A percentile compares a stretch with the other conserved stretches of the same genome.
Conservation (phyloP, 805 yeast genomes). For the Monosporozyma servazzii region DNA sequence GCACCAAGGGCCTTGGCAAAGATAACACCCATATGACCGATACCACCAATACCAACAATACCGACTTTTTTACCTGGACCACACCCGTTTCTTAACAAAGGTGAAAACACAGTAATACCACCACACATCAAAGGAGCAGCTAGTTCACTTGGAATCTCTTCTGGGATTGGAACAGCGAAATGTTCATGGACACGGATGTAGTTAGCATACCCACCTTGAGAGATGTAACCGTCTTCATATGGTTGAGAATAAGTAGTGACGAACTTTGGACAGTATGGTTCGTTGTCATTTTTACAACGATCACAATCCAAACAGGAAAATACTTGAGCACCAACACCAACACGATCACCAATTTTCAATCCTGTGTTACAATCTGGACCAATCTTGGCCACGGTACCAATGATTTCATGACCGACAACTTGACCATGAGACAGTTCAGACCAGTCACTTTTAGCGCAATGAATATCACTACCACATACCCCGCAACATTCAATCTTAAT, state of each 20-base stretch:
- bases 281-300: slow-evolving; percentile 47
- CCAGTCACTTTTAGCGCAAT: slow-evolving; percentile 20
- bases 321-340: slow-evolving; percentile 70
- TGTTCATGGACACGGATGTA: slow-evolving; percentile 56
- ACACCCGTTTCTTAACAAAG: slow-evolving; percentile 44
- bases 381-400: slow-evolving; percentile 49
- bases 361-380: slow-evolving; percentile 44
- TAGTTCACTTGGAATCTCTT: slow-evolving; percentile 37
- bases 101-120: slow-evolving; percentile 65
- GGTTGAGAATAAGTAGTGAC: slow-evolving; percentile 40
- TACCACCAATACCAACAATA: slow-evolving; percentile 48
- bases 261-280: slow-evolving; percentile 43
- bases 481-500: slow-evolving; percentile 55
- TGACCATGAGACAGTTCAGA: slow-evolving; percentile 21
- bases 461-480: slow-evolving; percentile 53
- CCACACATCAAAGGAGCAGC: slow-evolving; percentile 76
- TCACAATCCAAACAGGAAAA: slow-evolving; percentile 55
- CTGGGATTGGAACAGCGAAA: slow-evolving; percentile 58
- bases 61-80: slow-evolving; percentile 45
- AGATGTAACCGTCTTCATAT: slow-evolving; percentile 39
- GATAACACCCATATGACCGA: slow-evolving; percentile 47
- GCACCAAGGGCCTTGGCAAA: slow-evolving; percentile 55
- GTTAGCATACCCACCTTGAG: slow-evolving; percentile 65
- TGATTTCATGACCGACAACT: slow-evolving; percentile 59
- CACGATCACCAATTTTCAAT: slow-evolving; percentile 60